Conservation (phyloP, 805 yeast genomes). For the Lipomyces yamadae region DNA sequence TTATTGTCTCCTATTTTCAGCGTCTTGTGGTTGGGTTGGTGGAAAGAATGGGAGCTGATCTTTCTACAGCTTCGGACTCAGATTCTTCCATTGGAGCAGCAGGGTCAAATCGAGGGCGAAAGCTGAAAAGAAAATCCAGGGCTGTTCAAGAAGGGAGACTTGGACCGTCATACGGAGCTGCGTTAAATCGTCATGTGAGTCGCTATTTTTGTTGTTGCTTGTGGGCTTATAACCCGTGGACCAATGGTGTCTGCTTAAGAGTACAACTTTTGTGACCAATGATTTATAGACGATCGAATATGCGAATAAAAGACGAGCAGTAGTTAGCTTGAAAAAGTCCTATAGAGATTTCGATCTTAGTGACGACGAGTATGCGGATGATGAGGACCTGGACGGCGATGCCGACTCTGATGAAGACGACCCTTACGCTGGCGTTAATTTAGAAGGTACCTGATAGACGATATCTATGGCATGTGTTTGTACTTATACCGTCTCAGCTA, state of each 20-base stretch:
- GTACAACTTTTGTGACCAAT: constrained; percentile 16
- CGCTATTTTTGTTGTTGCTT: neutral
- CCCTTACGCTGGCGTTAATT: constrained; percentile 56
- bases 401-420: constrained; percentile 49
- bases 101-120: constrained; percentile 61
- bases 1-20: neutral
- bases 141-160: constrained; percentile 54
- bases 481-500: constrained; percentile 45
- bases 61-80: constrained; percentile 40
- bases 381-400: constrained; percentile 42
- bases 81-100: constrained; percentile 43
- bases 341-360: constrained; percentile 34
- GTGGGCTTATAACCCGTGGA: neutral
- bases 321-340: constrained; percentile 44
- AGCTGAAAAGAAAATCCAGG: constrained; percentile 57
- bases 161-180: constrained; percentile 33
- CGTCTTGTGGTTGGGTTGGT: neutral
- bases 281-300: constrained; percentile 40
- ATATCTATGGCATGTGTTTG: neutral
- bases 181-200: constrained; percentile 11
- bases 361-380: constrained; percentile 42
- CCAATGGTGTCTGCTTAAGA: constrained; percentile 2
- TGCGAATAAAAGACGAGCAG: constrained; percentile 45
- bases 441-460: constrained; percentile 46
- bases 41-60: neutral